Evolutionary conservation across 352 stramenopile species (phyloP).

Genomic region (Discostella stelligera): DNA sequence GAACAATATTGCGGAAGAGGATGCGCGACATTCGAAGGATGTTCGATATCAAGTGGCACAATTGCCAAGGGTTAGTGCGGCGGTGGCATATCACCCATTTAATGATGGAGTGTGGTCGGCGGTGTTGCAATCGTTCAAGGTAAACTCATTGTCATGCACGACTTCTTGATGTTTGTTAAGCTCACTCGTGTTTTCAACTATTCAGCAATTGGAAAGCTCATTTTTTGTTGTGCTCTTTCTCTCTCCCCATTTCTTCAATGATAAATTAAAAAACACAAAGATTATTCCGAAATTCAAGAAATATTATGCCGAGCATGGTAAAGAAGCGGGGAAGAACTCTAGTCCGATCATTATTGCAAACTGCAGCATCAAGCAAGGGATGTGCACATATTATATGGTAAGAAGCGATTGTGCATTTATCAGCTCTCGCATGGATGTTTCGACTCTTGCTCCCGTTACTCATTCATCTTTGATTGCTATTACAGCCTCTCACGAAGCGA

Average conservation of each 20-base stretch:
- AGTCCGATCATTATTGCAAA: slow-evolving; percentile 55
- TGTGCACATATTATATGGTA: slow-evolving; percentile 76
- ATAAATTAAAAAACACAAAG: slow-evolving; percentile 27
- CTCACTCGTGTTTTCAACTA: slow-evolving; percentile 1
- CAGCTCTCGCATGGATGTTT: neutral
- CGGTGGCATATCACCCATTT: slow-evolving; percentile 60
- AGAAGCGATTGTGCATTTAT: slow-evolving; percentile 5
- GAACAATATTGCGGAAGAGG: slow-evolving; percentile 26
- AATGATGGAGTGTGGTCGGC: slow-evolving; percentile 67
- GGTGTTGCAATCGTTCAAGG: slow-evolving; percentile 67
- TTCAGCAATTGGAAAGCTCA: slow-evolving; percentile 7
- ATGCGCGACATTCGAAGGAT: slow-evolving; percentile 28
- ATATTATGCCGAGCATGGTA: slow-evolving; percentile 45
- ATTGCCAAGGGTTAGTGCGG: slow-evolving; percentile 62
- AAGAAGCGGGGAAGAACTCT: slow-evolving; percentile 1
- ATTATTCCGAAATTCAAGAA: slow-evolving; percentile 70
- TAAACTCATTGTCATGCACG: too few species aligned
- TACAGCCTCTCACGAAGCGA: slow-evolving; percentile 31
- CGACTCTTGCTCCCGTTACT: neutral
- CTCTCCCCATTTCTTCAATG: neutral
- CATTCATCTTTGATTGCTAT: neutral
- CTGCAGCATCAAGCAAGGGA: slow-evolving; percentile 61
- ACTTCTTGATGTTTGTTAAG: too few species aligned
- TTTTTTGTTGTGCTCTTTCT: slow-evolving; percentile 12
- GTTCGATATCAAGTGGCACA: slow-evolving; percentile 54